phyloP scores from a whole-genome alignment of 1,284 basidiomycete genomes.

The Leccinum pachyderme region DNA sequence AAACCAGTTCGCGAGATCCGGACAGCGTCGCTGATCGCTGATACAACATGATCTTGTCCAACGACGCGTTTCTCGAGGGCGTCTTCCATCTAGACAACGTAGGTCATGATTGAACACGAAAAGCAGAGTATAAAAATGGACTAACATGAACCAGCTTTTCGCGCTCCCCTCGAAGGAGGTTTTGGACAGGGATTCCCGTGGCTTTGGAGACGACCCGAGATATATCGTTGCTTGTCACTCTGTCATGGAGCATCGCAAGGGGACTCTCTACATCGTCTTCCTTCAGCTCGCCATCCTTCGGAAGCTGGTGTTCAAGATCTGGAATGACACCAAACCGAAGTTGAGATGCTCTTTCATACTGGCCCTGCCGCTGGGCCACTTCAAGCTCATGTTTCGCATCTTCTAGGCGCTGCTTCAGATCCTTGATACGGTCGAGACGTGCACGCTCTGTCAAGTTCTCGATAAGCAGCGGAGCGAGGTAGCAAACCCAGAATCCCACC shows the following conservation, averaged over 20 bases:
- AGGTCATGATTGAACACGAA: background rate
- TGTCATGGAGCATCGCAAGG: constrained; percentile 74
- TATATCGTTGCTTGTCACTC: constrained; percentile 88
- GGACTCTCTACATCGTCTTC: constrained; percentile 47
- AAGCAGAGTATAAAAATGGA: constrained; percentile 6
- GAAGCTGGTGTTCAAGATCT: constrained; percentile 73
- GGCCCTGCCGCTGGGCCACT: constrained; percentile 81
- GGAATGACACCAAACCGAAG: constrained; percentile 86
- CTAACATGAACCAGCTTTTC: constrained; percentile 87
- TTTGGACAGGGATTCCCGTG: constrained; percentile 91
- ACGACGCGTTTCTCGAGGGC: constrained; percentile 74
- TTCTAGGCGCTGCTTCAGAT: constrained; percentile 78
- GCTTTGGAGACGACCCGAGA: constrained; percentile 85
- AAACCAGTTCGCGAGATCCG: constrained; percentile 89
- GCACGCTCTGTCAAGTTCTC: constrained; percentile 56
- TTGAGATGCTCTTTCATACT: constrained; percentile 79
- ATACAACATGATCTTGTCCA: constrained; percentile 85
- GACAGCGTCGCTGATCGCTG: constrained; percentile 83
- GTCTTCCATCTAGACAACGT: constrained; percentile 76
- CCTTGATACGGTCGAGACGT: constrained; percentile 76
- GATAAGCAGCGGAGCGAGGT: background rate
- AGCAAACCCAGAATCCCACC: constrained; percentile 37
- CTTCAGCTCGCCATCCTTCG: constrained; percentile 48
- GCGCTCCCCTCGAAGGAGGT: constrained; percentile 84
- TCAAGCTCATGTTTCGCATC: constrained; percentile 84